These are phyloP conservation scores for Camelina sativa DNA, from an alignment of 345 rosid species.

Conservation along the genomic window DNA sequence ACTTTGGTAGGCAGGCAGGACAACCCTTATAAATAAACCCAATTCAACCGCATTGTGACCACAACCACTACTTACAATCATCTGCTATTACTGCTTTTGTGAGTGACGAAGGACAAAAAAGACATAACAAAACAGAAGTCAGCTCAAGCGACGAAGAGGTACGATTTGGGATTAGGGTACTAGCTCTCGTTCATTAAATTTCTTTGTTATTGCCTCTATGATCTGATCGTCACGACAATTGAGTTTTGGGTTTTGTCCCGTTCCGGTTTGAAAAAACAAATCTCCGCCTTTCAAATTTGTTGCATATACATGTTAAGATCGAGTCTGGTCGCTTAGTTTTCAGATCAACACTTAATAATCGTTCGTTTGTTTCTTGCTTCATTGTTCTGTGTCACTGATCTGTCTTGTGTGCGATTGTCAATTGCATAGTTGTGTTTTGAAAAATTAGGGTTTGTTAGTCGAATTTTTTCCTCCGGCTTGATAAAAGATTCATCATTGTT, in stretches of 20 bases:
- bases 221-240: neutral
- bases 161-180: neutral
- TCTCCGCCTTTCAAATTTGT: neutral
- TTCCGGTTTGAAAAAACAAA: neutral
- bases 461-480: neutral
- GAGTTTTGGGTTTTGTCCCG: neutral
- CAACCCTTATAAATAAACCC: conserved; percentile 23
- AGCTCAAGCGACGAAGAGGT: conserved; percentile 32
- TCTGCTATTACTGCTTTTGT: neutral
- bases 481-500: neutral
- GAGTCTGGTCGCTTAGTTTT: neutral
- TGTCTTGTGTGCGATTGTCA: neutral
- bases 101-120: neutral
- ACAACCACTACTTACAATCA: conserved; percentile 23
- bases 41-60: conserved; percentile 5
- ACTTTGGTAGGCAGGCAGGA: neutral
- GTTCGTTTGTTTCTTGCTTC: neutral
- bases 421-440: neutral
- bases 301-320: neutral
- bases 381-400: neutral
- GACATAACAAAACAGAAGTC: neutral
- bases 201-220: neutral
- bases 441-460: neutral
- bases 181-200: neutral
- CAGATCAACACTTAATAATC: neutral